Conservation (phyloP, 108 stramenopile genomes). For the Nannochloropsis oceanica region DNA sequence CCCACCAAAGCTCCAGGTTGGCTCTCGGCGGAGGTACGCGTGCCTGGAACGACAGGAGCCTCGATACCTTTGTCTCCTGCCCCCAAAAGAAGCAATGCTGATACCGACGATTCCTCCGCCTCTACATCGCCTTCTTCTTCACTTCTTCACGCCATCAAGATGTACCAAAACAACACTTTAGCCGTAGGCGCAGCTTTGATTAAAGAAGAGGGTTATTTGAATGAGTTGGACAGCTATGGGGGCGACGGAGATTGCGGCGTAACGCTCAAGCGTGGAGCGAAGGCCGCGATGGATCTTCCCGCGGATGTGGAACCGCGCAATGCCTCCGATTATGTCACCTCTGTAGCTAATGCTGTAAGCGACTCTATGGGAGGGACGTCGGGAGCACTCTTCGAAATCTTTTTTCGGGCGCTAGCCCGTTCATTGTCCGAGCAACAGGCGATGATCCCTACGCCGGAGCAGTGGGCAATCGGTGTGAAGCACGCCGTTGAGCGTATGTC, state of each 20-base stretch:
- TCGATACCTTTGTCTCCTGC: not conserved
- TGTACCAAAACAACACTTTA: not conserved
- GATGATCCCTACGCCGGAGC: not conserved
- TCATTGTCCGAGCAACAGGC: constrained; percentile 17
- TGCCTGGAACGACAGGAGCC: not conserved
- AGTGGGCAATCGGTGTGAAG: constrained; percentile 51
- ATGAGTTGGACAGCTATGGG: constrained; percentile 49
- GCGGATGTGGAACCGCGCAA: not conserved
- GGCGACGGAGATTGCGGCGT: constrained; percentile 96
- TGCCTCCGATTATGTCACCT: not conserved
- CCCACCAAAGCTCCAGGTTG: constrained; percentile 67
- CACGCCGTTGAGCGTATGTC: constrained; percentile 68
- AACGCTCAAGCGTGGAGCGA: constrained; percentile 81
- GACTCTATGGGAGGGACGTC: constrained; percentile 87
- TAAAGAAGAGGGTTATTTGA: constrained; percentile 1
- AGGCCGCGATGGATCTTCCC: constrained; percentile 36
- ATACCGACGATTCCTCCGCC: constrained; percentile 16
- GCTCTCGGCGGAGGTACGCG: constrained; percentile 17
- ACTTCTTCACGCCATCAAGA: not conserved
- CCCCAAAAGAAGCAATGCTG: constrained; percentile 14
- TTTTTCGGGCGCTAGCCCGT: constrained; percentile 51
- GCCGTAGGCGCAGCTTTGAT: not conserved
- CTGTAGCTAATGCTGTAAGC: not conserved
- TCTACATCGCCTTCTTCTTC: too few species aligned
- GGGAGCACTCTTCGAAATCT: constrained; percentile 74